Base-by-base conservation (phyloP, 2,329 filamentous ascomycete genomes). In the Colletotrichum endophyticum region DNA sequence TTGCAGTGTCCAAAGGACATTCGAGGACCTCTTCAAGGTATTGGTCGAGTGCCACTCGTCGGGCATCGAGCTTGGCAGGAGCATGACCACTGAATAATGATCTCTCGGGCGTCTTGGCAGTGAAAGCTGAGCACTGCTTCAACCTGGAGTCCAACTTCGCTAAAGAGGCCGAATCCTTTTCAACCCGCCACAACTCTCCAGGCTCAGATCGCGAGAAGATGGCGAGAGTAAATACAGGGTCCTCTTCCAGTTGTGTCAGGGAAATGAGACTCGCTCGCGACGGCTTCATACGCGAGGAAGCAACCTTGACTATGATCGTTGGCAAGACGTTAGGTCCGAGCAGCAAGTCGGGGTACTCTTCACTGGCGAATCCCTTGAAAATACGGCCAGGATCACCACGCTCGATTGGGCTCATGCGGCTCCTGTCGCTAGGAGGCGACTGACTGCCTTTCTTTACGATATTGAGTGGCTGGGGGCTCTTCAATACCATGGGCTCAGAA, bases 261-360 rank as follows among this genome's bases (percentile, higher is more conserved):
- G 93, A 95, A 81, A 98, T 88, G 79, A 97, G 91, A 83, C 96
- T 98, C 49, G 95, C 93, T 78, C 96, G 90, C 1, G 96, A 98
- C 16, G 96, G 97, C 82, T 95, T 96, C 88, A 99, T 93, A n/a
- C 97, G 93, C 27, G 97, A 99, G 6, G 97, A 99, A 5, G 96
- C 95, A 6, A 98, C 96, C 83, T 92, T 95, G 64, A 98, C 93
- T 78, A 94, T 92, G 72, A 99, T 94, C 2, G 95, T 95, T 5
- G 95, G 94, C 9, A 99, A 88, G 8, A 96, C 96, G 83, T 98
- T 98, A 0, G 97, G 96, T 12, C 96, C 93, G 3, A 99, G 88
- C 27, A 99, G 86, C 9, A 99, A 89, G 78, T 95, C 94, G 1
- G 96, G 96, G 82, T 96, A 96, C 79, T 98, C 95, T 0, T 98